Conservation (phyloP, 2,329 filamentous ascomycete genomes). For the Zalaria sp. region DNA sequence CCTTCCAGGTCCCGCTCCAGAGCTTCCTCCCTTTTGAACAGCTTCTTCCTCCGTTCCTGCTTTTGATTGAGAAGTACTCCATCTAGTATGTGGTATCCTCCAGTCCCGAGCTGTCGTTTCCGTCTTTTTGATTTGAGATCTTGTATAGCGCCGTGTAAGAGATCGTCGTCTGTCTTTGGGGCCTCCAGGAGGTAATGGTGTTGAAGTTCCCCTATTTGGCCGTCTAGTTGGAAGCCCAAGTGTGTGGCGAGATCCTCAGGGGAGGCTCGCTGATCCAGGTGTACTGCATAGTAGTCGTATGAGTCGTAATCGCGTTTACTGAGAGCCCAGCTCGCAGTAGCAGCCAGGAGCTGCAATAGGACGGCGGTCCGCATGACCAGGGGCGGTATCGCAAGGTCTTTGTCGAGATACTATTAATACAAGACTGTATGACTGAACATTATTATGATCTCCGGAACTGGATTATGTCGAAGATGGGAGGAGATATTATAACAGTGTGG, state of each 20-base stretch:
- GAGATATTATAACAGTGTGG: too few species aligned
- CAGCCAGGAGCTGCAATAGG: slow-evolving; percentile 1
- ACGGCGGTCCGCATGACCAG: background rate
- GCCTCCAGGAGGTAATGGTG: slow-evolving; percentile 78
- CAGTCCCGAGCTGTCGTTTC: slow-evolving; percentile 39
- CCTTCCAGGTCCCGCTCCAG: background rate
- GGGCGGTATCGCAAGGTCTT: too few species aligned
- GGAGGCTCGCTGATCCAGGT: slow-evolving; percentile 53
- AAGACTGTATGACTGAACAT: too few species aligned
- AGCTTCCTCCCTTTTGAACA: slow-evolving; percentile 41
- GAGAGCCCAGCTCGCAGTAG: slow-evolving; percentile 1
- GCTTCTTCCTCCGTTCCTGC: slow-evolving; percentile 47
- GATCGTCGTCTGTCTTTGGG: slow-evolving; percentile 41
- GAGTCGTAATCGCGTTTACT: slow-evolving; percentile 41
- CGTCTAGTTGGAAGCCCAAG: slow-evolving; percentile 68
- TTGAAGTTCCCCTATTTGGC: slow-evolving; percentile 60
- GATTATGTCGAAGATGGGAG: too few species aligned
- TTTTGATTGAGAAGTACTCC: slow-evolving; percentile 68
- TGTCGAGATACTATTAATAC: too few species aligned
- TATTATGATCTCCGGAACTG: too few species aligned
- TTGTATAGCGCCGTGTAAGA: slow-evolving; percentile 34
- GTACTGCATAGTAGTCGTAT: slow-evolving; percentile 87
- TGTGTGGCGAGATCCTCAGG: slow-evolving; percentile 57
- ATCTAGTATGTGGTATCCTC: slow-evolving; percentile 48
- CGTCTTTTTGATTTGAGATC: slow-evolving; percentile 44